These are phyloP conservation scores for Fraxinus ornus DNA, from an alignment of 305 asterid species.

Conservation along the genomic window DNA sequence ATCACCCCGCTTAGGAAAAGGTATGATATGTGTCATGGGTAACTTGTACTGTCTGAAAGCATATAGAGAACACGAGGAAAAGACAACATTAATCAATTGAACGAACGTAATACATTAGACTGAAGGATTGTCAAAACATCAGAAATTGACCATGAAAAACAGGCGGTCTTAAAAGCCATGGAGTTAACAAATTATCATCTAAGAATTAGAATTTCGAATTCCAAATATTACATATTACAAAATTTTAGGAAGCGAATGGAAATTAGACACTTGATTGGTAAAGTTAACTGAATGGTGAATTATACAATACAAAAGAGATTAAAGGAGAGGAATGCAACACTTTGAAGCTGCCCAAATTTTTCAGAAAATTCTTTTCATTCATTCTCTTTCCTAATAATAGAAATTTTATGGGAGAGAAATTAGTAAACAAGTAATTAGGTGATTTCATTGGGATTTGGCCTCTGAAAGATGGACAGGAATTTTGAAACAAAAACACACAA, in stretches of 20 bases:
- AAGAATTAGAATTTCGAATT: background rate
- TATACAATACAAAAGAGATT: background rate
- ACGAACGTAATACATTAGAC: background rate
- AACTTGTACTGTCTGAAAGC: constrained; percentile 83
- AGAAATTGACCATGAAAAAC: background rate
- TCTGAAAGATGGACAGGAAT: background rate
- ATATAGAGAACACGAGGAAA: constrained; percentile 2
- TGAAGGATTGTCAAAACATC: background rate
- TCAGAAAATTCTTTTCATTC: background rate
- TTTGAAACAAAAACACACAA: background rate
- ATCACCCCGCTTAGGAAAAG: constrained; percentile 79
- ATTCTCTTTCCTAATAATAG: background rate
- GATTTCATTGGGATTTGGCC: background rate
- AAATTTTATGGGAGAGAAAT: background rate
- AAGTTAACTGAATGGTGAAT: background rate
- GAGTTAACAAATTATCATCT: background rate
- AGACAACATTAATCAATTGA: background rate
- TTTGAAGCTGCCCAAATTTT: background rate
- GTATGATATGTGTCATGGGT: constrained; percentile 83
- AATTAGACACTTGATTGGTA: background rate
- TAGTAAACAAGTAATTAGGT: background rate
- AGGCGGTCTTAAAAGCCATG: background rate
- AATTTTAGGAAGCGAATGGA: background rate
- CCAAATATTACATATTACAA: background rate
- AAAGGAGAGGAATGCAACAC: background rate